Percentiles rank a stretch among this genome's conserved stretches.
phyloP scores from a whole-genome alignment of 164 flowering plant species.

The Amborella trichopoda region DNA sequence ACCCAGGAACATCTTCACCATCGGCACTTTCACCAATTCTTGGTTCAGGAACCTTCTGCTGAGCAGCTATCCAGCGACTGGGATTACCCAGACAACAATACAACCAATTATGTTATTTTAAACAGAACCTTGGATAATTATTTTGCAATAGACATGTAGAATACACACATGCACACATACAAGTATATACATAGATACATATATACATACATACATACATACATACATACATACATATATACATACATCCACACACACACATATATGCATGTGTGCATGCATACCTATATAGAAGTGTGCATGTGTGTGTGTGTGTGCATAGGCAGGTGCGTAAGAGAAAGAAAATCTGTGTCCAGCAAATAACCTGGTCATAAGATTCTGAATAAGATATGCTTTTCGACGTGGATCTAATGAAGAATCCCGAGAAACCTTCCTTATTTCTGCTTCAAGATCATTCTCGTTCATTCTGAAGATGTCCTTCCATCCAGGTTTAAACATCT shows the following conservation, averaged over 20 bases:
- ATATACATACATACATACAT: too few relatives aligned
- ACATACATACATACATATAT: too few relatives aligned
- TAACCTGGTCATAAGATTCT: constrained; percentile 93
- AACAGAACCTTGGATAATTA: too few relatives aligned
- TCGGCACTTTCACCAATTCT: constrained; percentile 30
- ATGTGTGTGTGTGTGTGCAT: neutral
- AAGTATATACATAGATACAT: too few relatives aligned
- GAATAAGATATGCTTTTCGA: constrained; percentile 80
- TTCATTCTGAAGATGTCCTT: constrained; percentile 91
- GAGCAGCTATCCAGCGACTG: constrained; percentile 97
- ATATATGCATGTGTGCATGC: too few relatives aligned
- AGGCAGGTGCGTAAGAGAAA: too few relatives aligned
- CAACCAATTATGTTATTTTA: too few relatives aligned
- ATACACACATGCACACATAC: too few relatives aligned
- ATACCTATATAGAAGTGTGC: too few relatives aligned
- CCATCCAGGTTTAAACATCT: constrained; percentile 93
- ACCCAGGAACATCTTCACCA: constrained; percentile 38
- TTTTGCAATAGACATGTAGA: too few relatives aligned
- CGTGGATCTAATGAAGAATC: constrained; percentile 86
- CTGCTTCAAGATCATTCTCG: constrained; percentile 89
- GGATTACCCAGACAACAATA: constrained; percentile 2
- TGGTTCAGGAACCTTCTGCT: constrained; percentile 65
- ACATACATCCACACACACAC: too few relatives aligned
- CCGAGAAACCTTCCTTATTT: constrained; percentile 74
- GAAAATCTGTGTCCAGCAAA: too few relatives aligned